phyloP scores from a whole-genome alignment of 768 basidiomycete genomes.

The Strobilomyces dryophilus region DNA sequence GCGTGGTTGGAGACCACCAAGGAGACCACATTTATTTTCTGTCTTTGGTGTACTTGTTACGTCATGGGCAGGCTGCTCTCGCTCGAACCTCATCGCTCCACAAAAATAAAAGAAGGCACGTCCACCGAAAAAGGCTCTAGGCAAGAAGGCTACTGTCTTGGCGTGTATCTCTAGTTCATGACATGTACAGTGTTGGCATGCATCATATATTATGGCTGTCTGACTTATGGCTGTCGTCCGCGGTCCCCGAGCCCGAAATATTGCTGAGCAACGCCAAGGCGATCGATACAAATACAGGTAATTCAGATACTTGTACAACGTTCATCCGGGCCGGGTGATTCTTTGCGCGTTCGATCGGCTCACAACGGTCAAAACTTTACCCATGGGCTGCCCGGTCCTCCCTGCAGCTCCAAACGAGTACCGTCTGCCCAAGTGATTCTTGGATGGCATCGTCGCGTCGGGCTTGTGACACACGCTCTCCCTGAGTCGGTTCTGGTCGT shows the following conservation, averaged over 20 bases:
- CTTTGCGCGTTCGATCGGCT: slow-evolving; percentile 11
- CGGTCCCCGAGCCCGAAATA: not conserved
- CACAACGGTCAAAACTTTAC: slow-evolving; percentile 37
- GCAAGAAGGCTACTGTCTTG: slow-evolving; percentile 48
- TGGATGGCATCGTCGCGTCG: slow-evolving; percentile 47
- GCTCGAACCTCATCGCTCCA: slow-evolving; percentile 68
- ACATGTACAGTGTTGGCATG: slow-evolving; percentile 10
- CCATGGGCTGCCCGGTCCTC: slow-evolving; percentile 57
- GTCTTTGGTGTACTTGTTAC: slow-evolving; percentile 30
- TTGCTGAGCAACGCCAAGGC: slow-evolving; percentile 2
- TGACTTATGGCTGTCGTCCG: not conserved
- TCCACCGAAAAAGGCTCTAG: slow-evolving; percentile 68
- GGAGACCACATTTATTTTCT: slow-evolving; percentile 17
- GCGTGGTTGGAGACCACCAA: slow-evolving; percentile 23
- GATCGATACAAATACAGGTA: slow-evolving; percentile 20
- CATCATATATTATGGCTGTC: no score
- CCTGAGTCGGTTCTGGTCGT: slow-evolving; percentile 44
- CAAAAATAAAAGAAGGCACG: slow-evolving; percentile 67
- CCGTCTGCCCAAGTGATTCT: slow-evolving; percentile 32
- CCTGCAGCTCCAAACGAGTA: slow-evolving; percentile 42
- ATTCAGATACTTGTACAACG: slow-evolving; percentile 7
- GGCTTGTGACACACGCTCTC: slow-evolving; percentile 43
- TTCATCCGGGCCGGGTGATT: not conserved
- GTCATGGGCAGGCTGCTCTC: slow-evolving; percentile 55
- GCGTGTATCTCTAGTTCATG: slow-evolving; percentile 27